Evolutionary conservation across 1,284 basidiomycete species (phyloP), one percentile per base, ranked within the genome.

Genomic region (Leccinum pachyderme): DNA sequence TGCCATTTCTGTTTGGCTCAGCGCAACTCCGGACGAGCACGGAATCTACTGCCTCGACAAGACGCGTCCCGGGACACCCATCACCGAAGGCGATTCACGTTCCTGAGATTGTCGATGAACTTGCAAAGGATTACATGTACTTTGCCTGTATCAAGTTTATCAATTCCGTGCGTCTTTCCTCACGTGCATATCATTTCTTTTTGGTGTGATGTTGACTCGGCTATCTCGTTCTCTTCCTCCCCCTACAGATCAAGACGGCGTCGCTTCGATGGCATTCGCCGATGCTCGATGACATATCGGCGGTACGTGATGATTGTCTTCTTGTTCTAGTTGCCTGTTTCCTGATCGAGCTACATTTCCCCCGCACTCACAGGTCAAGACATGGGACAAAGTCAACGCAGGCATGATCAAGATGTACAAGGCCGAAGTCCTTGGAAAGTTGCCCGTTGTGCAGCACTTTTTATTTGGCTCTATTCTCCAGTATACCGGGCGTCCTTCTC

Each of bases 351-450:
- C n/a, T 12, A 1, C 33, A 18, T 6, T 5, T 7, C 12, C 33
- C 33, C 7, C 11, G 1, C 13, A 18, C 18, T 8, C 15, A 33
- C 55, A 89, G 86, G 87, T 97, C 53, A 97, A 95, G 74, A 91
- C 93, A 2, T 98, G 95, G 95, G 87, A 91, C 67, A 98, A 98
- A 72, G 94, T 98, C 60, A 98, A 99, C 71, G 75, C 81, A n/a
- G 97, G 96, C 9, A 98, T 99, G 94, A 81, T 92, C 71, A 99
- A 98, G 74, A 99, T 99, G 96, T 98, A 95, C 73, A 81, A 81
- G 39, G 95, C 93, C 33, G 95, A 99, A 72, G 97, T 99, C 1
- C 80, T 99, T 18, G 88, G 88, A 54, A 98, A 98, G 71, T 84
- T 99, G 5, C 96, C 97, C 1, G 95, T 99, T 54, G 87, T 95